Evolutionary conservation across 768 basidiomycete genomes (phyloP).

Genomic region (Agrocybe praecox): DNA sequence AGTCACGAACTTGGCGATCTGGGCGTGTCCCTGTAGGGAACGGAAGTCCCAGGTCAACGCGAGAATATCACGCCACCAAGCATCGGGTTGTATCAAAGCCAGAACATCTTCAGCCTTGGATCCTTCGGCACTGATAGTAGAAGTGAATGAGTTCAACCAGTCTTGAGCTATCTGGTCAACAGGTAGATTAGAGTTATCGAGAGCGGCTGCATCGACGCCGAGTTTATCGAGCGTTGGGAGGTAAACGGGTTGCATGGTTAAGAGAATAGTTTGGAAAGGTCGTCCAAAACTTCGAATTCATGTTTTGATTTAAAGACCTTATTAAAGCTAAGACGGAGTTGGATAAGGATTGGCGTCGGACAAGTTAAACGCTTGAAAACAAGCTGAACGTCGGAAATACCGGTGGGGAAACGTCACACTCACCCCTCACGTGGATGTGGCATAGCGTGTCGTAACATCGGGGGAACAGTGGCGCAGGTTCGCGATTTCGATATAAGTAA

Average conservation of each 20-base stretch:
- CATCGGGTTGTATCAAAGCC: neutral
- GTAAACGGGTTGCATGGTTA: neutral
- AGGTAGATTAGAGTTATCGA: neutral
- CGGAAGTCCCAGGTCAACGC: conserved; percentile 67
- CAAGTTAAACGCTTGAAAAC: neutral
- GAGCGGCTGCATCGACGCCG: neutral
- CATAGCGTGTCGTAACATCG: neutral
- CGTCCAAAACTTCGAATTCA: neutral
- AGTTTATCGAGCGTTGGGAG: neutral
- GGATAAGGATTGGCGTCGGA: neutral
- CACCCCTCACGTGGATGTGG: neutral
- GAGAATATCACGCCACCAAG: conserved; percentile 58
- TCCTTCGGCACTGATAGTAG: neutral
- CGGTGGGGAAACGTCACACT: neutral
- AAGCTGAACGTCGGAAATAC: neutral
- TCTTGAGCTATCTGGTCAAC: neutral
- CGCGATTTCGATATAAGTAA: neutral
- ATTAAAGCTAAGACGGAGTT: neutral
- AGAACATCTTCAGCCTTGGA: neutral
- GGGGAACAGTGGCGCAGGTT: neutral
- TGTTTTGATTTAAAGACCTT: neutral
- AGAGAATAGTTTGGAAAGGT: neutral
- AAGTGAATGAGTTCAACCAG: neutral
- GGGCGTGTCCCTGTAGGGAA: conserved; percentile 46
- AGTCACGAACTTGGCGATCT: conserved; percentile 45